Evolutionary conservation across 306 rosid species (phyloP), one percentile per base, ranked within the genome.

Genomic region (Phaseolus lunatus): DNA sequence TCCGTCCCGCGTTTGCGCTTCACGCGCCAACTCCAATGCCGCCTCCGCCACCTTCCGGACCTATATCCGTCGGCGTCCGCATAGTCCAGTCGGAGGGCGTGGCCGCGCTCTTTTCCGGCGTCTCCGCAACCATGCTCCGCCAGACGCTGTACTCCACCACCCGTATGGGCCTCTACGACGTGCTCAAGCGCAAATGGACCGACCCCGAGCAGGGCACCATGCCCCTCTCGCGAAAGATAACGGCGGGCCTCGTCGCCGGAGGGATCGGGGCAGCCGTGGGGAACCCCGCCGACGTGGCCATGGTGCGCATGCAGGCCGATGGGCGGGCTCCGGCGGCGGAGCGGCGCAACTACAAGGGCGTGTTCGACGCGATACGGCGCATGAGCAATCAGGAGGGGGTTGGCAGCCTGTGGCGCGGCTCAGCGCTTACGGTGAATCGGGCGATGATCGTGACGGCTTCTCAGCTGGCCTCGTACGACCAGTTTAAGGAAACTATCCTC

Each of bases 361-460:
- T 89, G 10, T 72, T 79, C 35, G 97, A 93, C 35, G 97, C 98
- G 9, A 91, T 93, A 15, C 11, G 77, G 19, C 66, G 84, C 0
- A 93, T 93, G 96, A 45, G 89, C 10, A 86, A 72, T 45, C 68
- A 87, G 14, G 98, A 93, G 23, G 98, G 98, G 0, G 72, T 91
- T 18, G 72, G 64, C 11, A 91, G 93, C 80, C 84, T 93, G 86
- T 93, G 98, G 98, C 93, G 97, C 23, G 98, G 98, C 14, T 93
- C 98, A 50, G 79, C 84, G 19, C 90, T 91, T 7, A 93, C 98
- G 53, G 98, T 93, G 85, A 93, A 91, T 90, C 89, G 98, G 1
- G 98, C 97, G 14, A 93, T 93, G 98, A 87, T 93, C 63, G 98
- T 91, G 54, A 93, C 98, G 66, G 97, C 98, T 41, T 91, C 98